These are phyloP conservation scores for Hyaloscypha variabilis DNA, from an alignment of 495 filamentous ascomycete genomes.

Conservation along the genomic window DNA sequence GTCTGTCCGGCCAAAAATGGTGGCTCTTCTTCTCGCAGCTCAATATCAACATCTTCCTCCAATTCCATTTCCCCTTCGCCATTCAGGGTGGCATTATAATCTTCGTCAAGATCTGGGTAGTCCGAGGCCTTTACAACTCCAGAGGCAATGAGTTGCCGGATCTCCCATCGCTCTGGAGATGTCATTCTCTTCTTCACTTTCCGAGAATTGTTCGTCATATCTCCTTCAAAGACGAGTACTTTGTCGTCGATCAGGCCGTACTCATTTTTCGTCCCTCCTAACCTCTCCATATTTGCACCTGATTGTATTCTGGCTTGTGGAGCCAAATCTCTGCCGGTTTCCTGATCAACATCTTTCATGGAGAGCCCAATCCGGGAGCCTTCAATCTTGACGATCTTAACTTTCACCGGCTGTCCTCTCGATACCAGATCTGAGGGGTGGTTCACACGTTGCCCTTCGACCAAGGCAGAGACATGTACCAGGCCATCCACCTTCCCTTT, in stretches of 20 bases:
- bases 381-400: slow-evolving; percentile 90
- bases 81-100: slow-evolving; percentile 84
- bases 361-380: slow-evolving; percentile 79
- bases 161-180: slow-evolving; percentile 96
- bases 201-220: slow-evolving; percentile 33
- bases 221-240: slow-evolving; percentile 29
- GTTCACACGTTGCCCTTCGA: slow-evolving; percentile 84
- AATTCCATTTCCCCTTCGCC: slow-evolving; percentile 90
- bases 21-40: slow-evolving; percentile 93
- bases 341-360: slow-evolving; percentile 97
- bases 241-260: slow-evolving; percentile 34
- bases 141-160: slow-evolving; percentile 93
- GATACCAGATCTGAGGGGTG: slow-evolving; percentile 88
- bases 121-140: slow-evolving; percentile 88
- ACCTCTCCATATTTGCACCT: slow-evolving; percentile 85
- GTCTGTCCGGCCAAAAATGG: slow-evolving; percentile 96
- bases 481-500: slow-evolving; percentile 89
- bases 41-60: slow-evolving; percentile 97
- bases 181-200: slow-evolving; percentile 87
- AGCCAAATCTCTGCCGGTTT: slow-evolving; percentile 80
- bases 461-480: slow-evolving; percentile 95
- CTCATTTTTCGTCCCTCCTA: slow-evolving; percentile 64
- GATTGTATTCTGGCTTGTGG: slow-evolving; percentile 83
- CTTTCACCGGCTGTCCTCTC: slow-evolving; percentile 81
- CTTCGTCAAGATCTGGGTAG: slow-evolving; percentile 93